Evolutionary conservation across 2,329 filamentous ascomycete genomes (phyloP).

Genomic region (Pestalotiopsis sp.): DNA sequence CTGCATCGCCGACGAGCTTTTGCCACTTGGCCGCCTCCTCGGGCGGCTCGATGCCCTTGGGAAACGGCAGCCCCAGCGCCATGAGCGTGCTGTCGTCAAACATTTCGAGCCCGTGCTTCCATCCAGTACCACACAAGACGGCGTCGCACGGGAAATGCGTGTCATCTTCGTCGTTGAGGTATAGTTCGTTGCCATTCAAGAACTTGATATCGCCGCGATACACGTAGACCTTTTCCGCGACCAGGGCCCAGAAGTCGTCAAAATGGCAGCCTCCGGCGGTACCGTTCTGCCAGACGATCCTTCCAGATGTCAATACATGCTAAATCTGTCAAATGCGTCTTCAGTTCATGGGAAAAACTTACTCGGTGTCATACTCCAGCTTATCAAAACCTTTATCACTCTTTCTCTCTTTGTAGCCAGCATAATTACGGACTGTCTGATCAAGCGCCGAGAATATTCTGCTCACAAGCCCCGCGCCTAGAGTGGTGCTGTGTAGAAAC

Average conservation of each 20-base stretch:
- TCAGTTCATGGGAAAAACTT: conserved; percentile 9
- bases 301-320: conserved; percentile 15
- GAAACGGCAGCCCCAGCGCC: conserved; percentile 27
- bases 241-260: conserved; percentile 27
- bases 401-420: conserved; percentile 24
- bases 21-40: conserved; percentile 25
- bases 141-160: conserved; percentile 22
- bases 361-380: conserved; percentile 27
- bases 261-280: conserved; percentile 30
- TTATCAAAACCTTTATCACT: conserved; percentile 26
- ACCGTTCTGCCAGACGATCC: conserved; percentile 30
- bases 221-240: conserved; percentile 26
- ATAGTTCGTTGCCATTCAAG: conserved; percentile 19
- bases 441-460: conserved; percentile 23
- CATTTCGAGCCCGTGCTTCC: conserved; percentile 24
- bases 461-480: conserved; percentile 22
- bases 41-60: conserved; percentile 18
- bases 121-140: conserved; percentile 30
- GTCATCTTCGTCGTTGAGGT: conserved; percentile 19
- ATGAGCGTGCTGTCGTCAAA: conserved; percentile 22
- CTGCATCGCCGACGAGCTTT: conserved; percentile 24
- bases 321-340: neutral
- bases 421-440: conserved; percentile 24
- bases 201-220: conserved; percentile 22
- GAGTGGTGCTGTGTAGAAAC: conserved; percentile 22